Base-by-base conservation (phyloP, 1,139 yeast genomes). In the Meyerozyma athensensis region DNA sequence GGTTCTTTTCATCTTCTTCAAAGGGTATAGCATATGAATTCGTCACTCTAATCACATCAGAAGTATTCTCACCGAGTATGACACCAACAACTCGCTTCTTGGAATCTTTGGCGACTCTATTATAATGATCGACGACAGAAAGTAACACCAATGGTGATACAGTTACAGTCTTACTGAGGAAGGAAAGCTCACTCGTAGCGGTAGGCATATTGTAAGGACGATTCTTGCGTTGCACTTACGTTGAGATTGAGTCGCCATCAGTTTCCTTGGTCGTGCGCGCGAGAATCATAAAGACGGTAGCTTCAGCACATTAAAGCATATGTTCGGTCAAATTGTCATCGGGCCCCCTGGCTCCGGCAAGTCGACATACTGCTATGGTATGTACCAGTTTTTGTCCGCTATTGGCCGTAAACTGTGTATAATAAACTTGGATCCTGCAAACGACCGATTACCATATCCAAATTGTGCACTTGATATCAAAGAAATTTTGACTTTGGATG, bases 301-400 rank as follows among this genome's bases (percentile, higher is more conserved):
- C 6, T 17, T 16, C 10, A 4, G 8, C n/a, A 14, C 13, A 5
- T 17, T 19, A 14, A 19, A 24, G 16, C 36, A 19, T n/a, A 69
- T 70, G 67, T 90, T 86, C 59, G 97, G 95, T 2, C 97, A 92
- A 60, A 77, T 92, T 16, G 92, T 92, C 10, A 86, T 94, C 26
- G 99, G 99, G 0, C 97, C 98, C 0, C 98, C 99, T 0, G 99
- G 98, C 2, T 76, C 96, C 0, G 99, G 99, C 1, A 94, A 94
- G 55, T 86, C 97, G 0, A 94, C 98, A 0, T 94, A 86, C 57
- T 89, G 97, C 56, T 71, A 80, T 57, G 98, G 98, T 19, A 78
- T 92, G 81, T 75, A 76, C 49, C 97, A 92, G 67, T 92, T 94
- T 57, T 72, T 90, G 50, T 81, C 85, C 42, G 96, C 97, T 1